A percentile compares a stretch with the other conserved stretches of the same genome.
phyloP scores from a whole-genome alignment of 2,329 filamentous ascomycete genomes.

The Cadophora gregata region DNA sequence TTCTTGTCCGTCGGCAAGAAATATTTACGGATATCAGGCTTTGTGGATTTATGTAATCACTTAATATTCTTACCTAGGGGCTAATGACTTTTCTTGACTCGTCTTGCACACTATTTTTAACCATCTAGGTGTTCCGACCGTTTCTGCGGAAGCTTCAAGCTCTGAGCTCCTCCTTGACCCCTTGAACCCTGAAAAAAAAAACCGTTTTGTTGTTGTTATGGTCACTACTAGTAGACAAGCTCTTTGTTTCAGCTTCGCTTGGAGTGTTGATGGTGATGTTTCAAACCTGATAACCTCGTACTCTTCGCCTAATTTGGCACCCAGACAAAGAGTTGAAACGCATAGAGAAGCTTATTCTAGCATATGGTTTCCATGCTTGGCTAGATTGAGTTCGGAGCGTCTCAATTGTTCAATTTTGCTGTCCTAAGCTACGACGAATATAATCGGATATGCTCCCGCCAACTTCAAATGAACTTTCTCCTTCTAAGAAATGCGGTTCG shows the following conservation, averaged over 20 bases:
- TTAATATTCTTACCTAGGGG: not conserved
- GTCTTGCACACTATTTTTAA: not conserved
- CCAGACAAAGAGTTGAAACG: conserved; percentile 1
- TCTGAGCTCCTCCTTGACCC: not conserved
- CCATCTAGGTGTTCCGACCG: not conserved
- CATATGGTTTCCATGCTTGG: not conserved
- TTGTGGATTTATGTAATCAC: not conserved
- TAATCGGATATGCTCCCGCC: not conserved
- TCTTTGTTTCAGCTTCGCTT: conserved; percentile 1
- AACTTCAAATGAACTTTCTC: not conserved
- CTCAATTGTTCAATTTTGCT: not conserved
- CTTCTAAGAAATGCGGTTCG: not conserved
- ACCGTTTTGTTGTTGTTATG: not conserved
- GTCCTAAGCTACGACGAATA: not conserved
- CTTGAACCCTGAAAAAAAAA: not conserved
- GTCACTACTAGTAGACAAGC: not conserved
- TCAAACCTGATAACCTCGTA: not conserved
- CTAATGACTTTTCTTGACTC: not conserved
- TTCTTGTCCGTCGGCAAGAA: not conserved
- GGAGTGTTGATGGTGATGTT: not conserved
- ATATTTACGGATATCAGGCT: not conserved
- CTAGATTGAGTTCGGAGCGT: conserved; percentile 3
- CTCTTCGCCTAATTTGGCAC: not conserved
- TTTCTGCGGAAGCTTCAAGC: not conserved
- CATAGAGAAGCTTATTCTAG: not conserved